A percentile compares a stretch with the other conserved stretches of the same genome.
These are phyloP conservation scores for Pisolithus tinctorius DNA, from an alignment of 768 basidiomycete species.

Conservation along the genomic window DNA sequence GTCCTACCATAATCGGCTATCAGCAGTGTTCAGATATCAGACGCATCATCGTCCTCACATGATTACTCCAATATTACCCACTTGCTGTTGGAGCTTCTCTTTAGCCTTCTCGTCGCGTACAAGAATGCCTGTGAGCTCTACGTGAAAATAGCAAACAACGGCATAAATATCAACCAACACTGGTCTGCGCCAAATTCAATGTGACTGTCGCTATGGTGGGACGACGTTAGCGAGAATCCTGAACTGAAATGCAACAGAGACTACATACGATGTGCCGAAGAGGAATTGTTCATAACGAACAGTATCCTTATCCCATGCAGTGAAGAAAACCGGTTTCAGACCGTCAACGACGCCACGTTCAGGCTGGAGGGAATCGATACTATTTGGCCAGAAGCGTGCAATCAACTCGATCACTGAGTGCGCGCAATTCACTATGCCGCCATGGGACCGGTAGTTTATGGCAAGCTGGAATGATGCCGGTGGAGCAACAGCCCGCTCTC, in stretches of 20 bases:
- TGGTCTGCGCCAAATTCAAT: background rate
- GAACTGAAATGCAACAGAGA: background rate
- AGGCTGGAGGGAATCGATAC: slow-evolving; percentile 51
- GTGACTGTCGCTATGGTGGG: slow-evolving; percentile 26
- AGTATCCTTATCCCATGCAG: slow-evolving; percentile 37
- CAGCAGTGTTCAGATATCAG: background rate
- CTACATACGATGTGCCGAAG: slow-evolving; percentile 39
- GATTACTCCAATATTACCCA: background rate
- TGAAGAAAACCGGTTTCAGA: slow-evolving; percentile 52
- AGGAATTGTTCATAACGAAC: slow-evolving; percentile 52
- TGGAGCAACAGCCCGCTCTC: slow-evolving; percentile 10
- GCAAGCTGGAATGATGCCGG: slow-evolving; percentile 49
- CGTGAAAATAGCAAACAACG: background rate
- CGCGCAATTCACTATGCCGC: slow-evolving; percentile 67
- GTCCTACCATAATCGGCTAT: background rate
- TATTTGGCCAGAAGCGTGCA: slow-evolving; percentile 51
- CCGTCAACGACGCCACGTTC: slow-evolving; percentile 54
- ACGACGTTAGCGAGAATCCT: slow-evolving; percentile 6
- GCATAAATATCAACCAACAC: background rate
- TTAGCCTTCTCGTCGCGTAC: background rate
- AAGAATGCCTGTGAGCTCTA: background rate
- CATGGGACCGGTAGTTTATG: slow-evolving; percentile 65
- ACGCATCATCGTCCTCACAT: background rate
- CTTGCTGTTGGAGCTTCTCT: background rate
- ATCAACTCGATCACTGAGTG: slow-evolving; percentile 58